Base-by-base conservation (phyloP, 306 rosid genomes). In the Fragaria ananassa region DNA sequence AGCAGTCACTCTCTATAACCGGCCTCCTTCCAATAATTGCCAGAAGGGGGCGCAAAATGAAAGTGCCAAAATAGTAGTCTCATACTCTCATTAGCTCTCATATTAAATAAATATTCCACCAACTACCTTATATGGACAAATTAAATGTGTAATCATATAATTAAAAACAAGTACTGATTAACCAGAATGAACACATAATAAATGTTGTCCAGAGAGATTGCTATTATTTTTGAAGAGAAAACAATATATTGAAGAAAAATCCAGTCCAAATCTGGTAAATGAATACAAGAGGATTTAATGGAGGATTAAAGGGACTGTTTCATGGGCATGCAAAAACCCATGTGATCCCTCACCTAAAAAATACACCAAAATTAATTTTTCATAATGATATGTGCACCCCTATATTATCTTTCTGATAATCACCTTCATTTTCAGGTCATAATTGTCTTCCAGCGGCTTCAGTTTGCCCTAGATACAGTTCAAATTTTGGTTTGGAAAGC, bases 221-320 rank as follows among this genome's bases (percentile, higher is more conserved):
- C 14, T 62, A 23, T 10, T 3, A 10, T 29, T 62, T 29, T 11
- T 5, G 58, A 45, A 13, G 23, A 69, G 14, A 27, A 42, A 42
- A 10, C 45, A 10, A 21, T 21, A 74, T 23, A 25, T 25, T 3
- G 65, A 23, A 58, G 8, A 0, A 27, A 15, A 31, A 27, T 14
- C 10, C 5, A 14, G 92, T 89, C 92, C 87, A 91, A 87, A 88
- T 82, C 65, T 64, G 50, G 67, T 65, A 83, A 58, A 62, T 84
- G 85, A 78, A 75, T 70, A 60, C 77, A 80, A 83, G 81, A 80
- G 76, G 87, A 84, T 71, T 79, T 85, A 78, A 82, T 82, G 91
- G 88, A 79, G 77, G 91, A 87, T 87, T 81, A 79, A 73, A 74
- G 81, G 42, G 78, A 37, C 83, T 70, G 83, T 68, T 81, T 81